Conservation (phyloP, 192 early-diverging fungal species). For the Coemansia sp. region DNA sequence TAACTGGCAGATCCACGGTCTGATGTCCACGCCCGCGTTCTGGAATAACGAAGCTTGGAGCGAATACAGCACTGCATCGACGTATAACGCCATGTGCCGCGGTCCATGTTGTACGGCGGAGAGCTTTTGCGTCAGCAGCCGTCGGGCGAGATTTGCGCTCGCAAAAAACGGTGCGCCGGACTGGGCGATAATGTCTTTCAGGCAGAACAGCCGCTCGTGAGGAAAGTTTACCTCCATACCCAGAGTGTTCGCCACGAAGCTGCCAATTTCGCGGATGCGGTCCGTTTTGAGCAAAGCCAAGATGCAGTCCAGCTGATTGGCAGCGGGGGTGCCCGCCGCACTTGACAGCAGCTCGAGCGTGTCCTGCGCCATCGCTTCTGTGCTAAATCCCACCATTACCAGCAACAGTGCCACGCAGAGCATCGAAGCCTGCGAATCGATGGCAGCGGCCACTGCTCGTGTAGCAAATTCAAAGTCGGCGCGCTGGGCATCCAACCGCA, state of each 20-base stretch:
- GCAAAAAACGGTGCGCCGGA: conserved; percentile 9
- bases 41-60: conserved; percentile 38
- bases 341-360: conserved; percentile 6
- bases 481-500: conserved; percentile 19
- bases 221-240: conserved; percentile 43
- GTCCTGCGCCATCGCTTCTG: conserved; percentile 5
- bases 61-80: conserved; percentile 18
- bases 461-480: conserved; percentile 11
- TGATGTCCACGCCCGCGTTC: conserved; percentile 34
- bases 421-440: neutral
- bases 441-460: neutral
- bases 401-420: conserved; percentile 24
- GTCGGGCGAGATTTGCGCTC: conserved; percentile 11
- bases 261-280: conserved; percentile 15
- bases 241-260: conserved; percentile 13
- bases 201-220: conserved; percentile 37
- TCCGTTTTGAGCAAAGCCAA: conserved; percentile 23
- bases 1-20: conserved; percentile 36
- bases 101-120: neutral
- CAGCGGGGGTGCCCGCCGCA: conserved; percentile 1
- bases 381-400: conserved; percentile 28
- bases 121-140: conserved; percentile 7
- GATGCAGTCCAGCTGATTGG: conserved; percentile 20
- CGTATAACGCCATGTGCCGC: conserved; percentile 3
- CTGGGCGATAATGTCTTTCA: conserved; percentile 25